Percentiles rank a stretch among this genome's conserved stretches.
These are phyloP conservation scores for Diaporthe velutina DNA, from an alignment of 2,329 filamentous ascomycete genomes.

Conservation along the genomic window DNA sequence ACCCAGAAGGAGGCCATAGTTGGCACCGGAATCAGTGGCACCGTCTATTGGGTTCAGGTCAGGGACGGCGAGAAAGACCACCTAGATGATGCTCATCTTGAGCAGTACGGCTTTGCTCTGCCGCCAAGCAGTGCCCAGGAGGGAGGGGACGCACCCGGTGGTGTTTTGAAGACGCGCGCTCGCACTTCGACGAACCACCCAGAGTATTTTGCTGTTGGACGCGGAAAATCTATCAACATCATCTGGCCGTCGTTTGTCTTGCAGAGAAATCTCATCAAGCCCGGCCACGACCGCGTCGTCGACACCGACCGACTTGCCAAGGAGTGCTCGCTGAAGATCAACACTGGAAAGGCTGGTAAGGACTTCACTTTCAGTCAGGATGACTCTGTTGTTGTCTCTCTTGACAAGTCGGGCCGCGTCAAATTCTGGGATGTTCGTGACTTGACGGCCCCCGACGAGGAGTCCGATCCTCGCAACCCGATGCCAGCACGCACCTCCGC, in stretches of 20 bases:
- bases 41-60: constrained; percentile 95
- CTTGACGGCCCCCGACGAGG: constrained; percentile 70
- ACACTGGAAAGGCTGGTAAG: constrained; percentile 97
- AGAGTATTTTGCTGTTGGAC: constrained; percentile 94
- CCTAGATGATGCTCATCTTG: constrained; percentile 82
- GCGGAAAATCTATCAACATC: constrained; percentile 96
- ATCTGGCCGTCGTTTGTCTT: constrained; percentile 78
- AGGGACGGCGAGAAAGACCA: constrained; percentile 83
- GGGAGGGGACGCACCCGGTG: constrained; percentile 85
- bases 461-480: constrained; percentile 63
- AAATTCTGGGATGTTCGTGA: constrained; percentile 98
- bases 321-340: constrained; percentile 91
- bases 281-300: constrained; percentile 76
- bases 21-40: constrained; percentile 92
- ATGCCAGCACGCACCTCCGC: constrained; percentile 70
- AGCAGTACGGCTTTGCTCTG: constrained; percentile 89
- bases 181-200: constrained; percentile 90
- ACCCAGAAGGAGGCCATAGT: constrained; percentile 84
- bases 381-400: constrained; percentile 91
- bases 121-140: constrained; percentile 88
- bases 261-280: constrained; percentile 73
- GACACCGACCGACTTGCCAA: constrained; percentile 90
- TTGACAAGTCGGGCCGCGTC: constrained; percentile 96
- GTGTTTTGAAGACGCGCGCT: constrained; percentile 94
- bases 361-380: constrained; percentile 99